These are phyloP conservation scores for Fusarium tanahbumbuense DNA, from an alignment of 2,329 filamentous ascomycete species.

Conservation along the genomic window DNA sequence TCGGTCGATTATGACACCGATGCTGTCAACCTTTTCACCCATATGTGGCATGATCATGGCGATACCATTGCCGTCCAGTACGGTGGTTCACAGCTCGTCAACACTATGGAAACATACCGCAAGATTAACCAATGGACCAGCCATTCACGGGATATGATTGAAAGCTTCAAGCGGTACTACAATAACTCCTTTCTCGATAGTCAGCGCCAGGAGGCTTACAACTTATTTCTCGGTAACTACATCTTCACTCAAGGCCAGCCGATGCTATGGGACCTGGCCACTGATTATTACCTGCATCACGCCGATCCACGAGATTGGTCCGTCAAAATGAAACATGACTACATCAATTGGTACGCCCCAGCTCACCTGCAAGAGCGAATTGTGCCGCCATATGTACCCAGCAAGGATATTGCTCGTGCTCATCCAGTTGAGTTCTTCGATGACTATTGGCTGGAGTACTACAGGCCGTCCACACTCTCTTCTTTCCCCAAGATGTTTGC, in stretches of 20 bases:
- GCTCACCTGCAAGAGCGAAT: slow-evolving; percentile 72
- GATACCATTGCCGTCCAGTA: slow-evolving; percentile 99
- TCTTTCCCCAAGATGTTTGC: slow-evolving; percentile 93
- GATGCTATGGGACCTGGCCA: slow-evolving; percentile 95
- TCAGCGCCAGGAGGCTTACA: slow-evolving; percentile 98
- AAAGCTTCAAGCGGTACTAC: slow-evolving; percentile 98
- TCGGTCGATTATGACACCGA: slow-evolving; percentile 94
- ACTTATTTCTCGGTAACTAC: slow-evolving; percentile 96
- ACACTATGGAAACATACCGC: slow-evolving; percentile 98
- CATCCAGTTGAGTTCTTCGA: slow-evolving; percentile 75
- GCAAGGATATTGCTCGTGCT: slow-evolving; percentile 52
- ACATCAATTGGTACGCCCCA: slow-evolving; percentile 90
- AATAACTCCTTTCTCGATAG: slow-evolving; percentile 98
- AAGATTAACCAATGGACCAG: slow-evolving; percentile 99
- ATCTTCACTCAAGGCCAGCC: slow-evolving; percentile 87
- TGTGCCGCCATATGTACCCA: slow-evolving; percentile 61
- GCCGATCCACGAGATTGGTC: slow-evolving; percentile 81
- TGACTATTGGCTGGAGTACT: slow-evolving; percentile 98
- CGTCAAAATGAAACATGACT: slow-evolving; percentile 71
- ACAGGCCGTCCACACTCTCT: slow-evolving; percentile 86
- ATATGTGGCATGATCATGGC: slow-evolving; percentile 98
- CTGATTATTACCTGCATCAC: slow-evolving; percentile 97
- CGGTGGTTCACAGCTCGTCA: slow-evolving; percentile 95
- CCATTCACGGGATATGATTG: slow-evolving; percentile 97
- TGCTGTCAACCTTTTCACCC: slow-evolving; percentile 93